These are phyloP conservation scores for Fusarium buxicola DNA, from an alignment of 2,329 filamentous ascomycete species.

Conservation along the genomic window DNA sequence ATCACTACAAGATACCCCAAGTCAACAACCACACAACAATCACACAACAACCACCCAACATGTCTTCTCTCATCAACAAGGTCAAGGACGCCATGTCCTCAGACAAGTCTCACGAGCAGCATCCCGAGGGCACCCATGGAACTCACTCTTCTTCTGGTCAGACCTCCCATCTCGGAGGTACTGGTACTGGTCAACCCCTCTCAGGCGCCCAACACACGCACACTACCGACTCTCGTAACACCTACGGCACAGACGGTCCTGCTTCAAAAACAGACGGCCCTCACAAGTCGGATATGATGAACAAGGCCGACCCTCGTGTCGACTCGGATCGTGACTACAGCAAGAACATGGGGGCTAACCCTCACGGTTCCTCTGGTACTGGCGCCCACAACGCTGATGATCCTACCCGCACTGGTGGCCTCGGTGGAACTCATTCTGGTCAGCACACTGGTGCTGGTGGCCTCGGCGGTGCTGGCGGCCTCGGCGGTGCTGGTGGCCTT, in stretches of 20 bases:
- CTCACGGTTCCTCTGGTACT: constrained; percentile 47
- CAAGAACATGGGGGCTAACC: constrained; percentile 48
- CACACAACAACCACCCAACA: constrained; percentile 50
- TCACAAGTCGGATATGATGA: constrained; percentile 58
- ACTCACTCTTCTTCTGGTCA: constrained; percentile 19
- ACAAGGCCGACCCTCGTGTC: constrained; percentile 65
- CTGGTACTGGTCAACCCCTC: background rate
- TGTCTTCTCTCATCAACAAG: constrained; percentile 70
- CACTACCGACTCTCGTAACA: constrained; percentile 12
- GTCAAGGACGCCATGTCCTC: constrained; percentile 66
- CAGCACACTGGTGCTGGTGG: constrained; percentile 1
- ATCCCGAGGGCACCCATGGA: constrained; percentile 39
- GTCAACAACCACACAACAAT: background rate
- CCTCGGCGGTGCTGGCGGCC: background rate
- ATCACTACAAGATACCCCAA: constrained; percentile 27
- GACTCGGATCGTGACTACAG: constrained; percentile 63
- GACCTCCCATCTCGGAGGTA: too few species aligned
- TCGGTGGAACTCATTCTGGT: constrained; percentile 10
- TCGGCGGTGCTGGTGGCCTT: background rate
- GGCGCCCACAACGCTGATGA: constrained; percentile 47
- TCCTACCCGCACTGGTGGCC: constrained; percentile 52
- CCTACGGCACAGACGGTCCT: constrained; percentile 28
- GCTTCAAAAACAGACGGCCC: constrained; percentile 54
- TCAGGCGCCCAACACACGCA: constrained; percentile 20
- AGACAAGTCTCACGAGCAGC: constrained; percentile 50